Percentiles rank a stretch among this genome's conserved stretches.
Conservation (phyloP, 495 filamentous ascomycete genomes). For the Aspergillus homomorphus region DNA sequence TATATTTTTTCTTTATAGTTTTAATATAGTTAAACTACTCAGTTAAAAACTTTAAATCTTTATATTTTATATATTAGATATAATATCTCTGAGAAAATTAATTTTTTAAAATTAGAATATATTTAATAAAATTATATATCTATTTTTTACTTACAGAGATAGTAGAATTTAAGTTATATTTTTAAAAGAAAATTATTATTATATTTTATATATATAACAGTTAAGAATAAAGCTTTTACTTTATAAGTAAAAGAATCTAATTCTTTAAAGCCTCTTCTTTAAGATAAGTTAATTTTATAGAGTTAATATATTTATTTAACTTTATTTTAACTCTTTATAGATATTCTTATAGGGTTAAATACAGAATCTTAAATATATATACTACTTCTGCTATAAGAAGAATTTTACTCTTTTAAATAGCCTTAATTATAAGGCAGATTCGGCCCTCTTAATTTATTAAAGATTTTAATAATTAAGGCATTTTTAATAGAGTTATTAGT, state of each 20-base stretch:
- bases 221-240: no score
- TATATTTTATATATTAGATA: not conserved
- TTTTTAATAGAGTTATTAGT: no score
- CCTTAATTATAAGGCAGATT: no score
- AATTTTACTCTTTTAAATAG: slow-evolving; percentile 1
- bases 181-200: slow-evolving; percentile 1
- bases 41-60: not conserved
- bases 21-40: not conserved
- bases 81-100: not conserved
- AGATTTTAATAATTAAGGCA: no score
- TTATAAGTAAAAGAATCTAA: no score
- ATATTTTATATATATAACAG: not conserved
- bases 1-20: not conserved
- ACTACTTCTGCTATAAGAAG: not conserved
- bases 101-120: not conserved
- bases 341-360: not conserved
- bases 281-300: no score
- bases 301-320: no score
- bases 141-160: no score
- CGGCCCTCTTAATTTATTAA: no score
- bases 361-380: not conserved
- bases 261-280: no score
- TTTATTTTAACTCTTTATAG: not conserved
- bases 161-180: not conserved
- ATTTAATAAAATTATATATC: no score